phyloP scores from a whole-genome alignment of 1,284 basidiomycete genomes.

The Sutorius eximius region DNA sequence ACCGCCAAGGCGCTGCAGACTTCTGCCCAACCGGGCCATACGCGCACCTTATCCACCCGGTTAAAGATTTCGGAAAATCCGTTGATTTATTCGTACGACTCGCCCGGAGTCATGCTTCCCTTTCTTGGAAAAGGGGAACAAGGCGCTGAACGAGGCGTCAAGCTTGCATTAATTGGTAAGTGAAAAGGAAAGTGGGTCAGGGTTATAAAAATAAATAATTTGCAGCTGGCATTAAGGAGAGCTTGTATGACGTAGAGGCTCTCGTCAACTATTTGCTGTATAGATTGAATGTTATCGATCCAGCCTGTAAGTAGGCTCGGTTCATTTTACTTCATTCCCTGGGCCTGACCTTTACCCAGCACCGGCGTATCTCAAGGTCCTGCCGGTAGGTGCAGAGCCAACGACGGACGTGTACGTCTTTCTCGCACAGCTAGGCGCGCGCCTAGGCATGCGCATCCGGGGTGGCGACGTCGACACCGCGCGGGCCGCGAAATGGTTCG shows the following conservation, averaged over 20 bases:
- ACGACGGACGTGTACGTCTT: conserved; percentile 64
- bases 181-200: background rate
- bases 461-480: conserved; percentile 72
- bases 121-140: conserved; percentile 84
- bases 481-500: conserved; percentile 77
- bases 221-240: conserved; percentile 92
- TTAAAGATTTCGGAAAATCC: conserved; percentile 79
- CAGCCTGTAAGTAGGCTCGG: conserved; percentile 52
- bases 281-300: conserved; percentile 78
- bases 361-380: conserved; percentile 67
- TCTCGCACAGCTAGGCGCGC: conserved; percentile 64
- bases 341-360: conserved; percentile 36
- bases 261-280: conserved; percentile 90
- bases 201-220: conserved; percentile 12
- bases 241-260: conserved; percentile 82
- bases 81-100: conserved; percentile 91
- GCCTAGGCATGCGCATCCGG: conserved; percentile 79
- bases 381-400: conserved; percentile 55
- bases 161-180: conserved; percentile 89
- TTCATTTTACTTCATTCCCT: conserved; percentile 7
- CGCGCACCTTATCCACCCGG: conserved; percentile 79
- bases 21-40: conserved; percentile 87
- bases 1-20: conserved; percentile 88
- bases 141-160: conserved; percentile 90
- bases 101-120: conserved; percentile 96